Evolutionary conservation across 2,329 filamentous ascomycete genomes (phyloP).

Genomic region (Aspergillus awamori): DNA sequence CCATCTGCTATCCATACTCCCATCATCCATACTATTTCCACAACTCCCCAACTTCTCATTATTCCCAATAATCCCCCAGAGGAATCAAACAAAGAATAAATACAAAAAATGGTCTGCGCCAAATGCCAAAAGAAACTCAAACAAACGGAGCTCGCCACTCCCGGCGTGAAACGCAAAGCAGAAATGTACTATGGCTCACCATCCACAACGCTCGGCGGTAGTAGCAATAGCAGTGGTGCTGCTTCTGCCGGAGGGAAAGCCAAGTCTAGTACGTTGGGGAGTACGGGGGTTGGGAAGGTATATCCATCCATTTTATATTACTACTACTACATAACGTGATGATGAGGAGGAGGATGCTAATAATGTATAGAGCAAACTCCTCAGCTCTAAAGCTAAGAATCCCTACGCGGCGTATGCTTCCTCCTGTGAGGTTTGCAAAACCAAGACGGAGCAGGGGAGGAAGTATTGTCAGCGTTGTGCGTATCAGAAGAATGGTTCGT

Average conservation of each 20-base stretch:
- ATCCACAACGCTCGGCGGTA: conserved; percentile 41
- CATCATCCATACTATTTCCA: neutral
- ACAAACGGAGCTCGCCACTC: conserved; percentile 64
- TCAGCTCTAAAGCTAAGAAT: conserved; percentile 67
- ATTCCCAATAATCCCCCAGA: neutral
- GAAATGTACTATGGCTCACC: conserved; percentile 68
- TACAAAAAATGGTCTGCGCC: conserved; percentile 61
- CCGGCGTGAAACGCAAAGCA: conserved; percentile 67
- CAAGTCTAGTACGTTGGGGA: conserved; percentile 54
- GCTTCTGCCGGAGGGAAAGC: conserved; percentile 26
- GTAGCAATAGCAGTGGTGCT: conserved; percentile 25
- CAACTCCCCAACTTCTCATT: neutral
- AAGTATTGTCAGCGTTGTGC: conserved; percentile 65
- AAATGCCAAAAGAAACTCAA: conserved; percentile 66
- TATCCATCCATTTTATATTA: neutral
- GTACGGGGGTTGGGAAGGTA: conserved; percentile 63
- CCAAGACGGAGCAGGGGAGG: conserved; percentile 64
- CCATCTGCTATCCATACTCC: neutral
- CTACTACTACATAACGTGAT: neutral
- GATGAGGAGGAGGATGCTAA: neutral
- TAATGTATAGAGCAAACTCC: conserved; percentile 59
- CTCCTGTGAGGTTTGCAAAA: conserved; percentile 64
- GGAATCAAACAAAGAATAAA: neutral
- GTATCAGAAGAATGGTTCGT: conserved; percentile 62
- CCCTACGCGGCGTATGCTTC: conserved; percentile 67